Percentiles rank a stretch among this genome's conserved stretches.
Conservation (phyloP, 192 early-diverging fungal species). For the Umbelopsis sp. region DNA sequence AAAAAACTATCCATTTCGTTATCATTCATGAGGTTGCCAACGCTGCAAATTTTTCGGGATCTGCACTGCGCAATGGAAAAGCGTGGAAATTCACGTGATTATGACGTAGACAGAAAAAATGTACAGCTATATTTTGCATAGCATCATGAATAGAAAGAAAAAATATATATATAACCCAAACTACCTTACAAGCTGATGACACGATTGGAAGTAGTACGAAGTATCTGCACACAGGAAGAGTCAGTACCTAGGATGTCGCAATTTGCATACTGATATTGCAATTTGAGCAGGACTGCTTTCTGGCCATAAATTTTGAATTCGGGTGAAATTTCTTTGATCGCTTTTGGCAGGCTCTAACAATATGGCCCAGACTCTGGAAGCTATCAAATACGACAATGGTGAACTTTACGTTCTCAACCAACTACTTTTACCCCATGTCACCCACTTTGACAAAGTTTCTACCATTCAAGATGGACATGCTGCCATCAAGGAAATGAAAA, state of each 20-base stretch:
- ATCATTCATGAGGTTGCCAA: background rate
- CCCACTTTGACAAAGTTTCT: constrained; percentile 70
- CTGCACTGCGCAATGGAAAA: background rate
- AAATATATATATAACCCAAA: too few relatives aligned
- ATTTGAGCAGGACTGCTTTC: background rate
- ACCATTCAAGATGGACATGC: constrained; percentile 73
- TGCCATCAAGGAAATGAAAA: constrained; percentile 94
- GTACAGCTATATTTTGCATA: too few relatives aligned
- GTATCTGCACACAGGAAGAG: too few relatives aligned
- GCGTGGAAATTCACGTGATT: background rate
- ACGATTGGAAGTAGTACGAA: too few relatives aligned
- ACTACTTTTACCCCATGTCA: constrained; percentile 85
- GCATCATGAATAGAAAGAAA: too few relatives aligned
- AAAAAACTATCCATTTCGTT: constrained; percentile 11
- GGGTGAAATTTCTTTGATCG: background rate
- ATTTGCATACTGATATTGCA: too few relatives aligned
- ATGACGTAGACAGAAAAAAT: background rate
- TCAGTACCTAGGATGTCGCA: too few relatives aligned
- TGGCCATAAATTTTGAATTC: background rate
- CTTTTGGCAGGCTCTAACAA: background rate
- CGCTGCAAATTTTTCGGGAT: background rate
- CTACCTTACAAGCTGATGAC: too few relatives aligned
- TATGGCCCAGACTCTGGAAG: constrained; percentile 43
- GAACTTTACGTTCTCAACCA: constrained; percentile 86
- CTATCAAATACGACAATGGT: constrained; percentile 54